phyloP scores from a whole-genome alignment of 352 stramenopile species.

The Aphanomyces stellatus region DNA sequence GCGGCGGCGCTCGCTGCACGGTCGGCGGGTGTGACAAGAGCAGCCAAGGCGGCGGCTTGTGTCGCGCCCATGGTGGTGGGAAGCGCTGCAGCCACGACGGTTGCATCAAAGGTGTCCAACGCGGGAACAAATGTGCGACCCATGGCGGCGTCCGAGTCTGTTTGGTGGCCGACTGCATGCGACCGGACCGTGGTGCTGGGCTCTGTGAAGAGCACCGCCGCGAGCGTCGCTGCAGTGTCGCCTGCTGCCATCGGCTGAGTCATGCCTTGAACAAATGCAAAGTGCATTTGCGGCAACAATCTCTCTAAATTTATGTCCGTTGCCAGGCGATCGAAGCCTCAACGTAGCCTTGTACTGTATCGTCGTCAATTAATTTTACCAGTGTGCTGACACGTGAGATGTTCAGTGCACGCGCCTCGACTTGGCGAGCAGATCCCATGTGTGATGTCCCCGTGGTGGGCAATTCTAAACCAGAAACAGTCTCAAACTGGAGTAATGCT shows the following conservation, averaged over 20 bases:
- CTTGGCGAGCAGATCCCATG: not conserved
- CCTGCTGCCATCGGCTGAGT: slow-evolving; percentile 81
- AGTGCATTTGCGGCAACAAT: slow-evolving; percentile 75
- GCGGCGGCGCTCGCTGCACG: slow-evolving; percentile 31
- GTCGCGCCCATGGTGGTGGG: slow-evolving; percentile 59
- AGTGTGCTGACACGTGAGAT: not conserved
- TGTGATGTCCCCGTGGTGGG: not conserved
- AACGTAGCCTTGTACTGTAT: too few relatives aligned
- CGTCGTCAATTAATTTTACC: too few relatives aligned
- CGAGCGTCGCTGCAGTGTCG: slow-evolving; percentile 66
- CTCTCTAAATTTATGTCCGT: too few relatives aligned
- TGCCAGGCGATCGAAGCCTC: too few relatives aligned
- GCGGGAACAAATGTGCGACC: slow-evolving; percentile 76
- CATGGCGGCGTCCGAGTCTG: slow-evolving; percentile 80
- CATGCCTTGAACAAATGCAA: slow-evolving; percentile 81
- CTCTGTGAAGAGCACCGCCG: slow-evolving; percentile 79
- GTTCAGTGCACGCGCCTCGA: not conserved
- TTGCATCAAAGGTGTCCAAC: slow-evolving; percentile 70
- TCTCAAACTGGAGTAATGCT: not conserved
- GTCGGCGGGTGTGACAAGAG: slow-evolving; percentile 39
- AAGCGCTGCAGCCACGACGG: slow-evolving; percentile 63
- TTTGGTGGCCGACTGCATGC: slow-evolving; percentile 70
- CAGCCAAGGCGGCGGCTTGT: slow-evolving; percentile 65
- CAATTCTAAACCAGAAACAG: too few relatives aligned
- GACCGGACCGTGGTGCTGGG: slow-evolving; percentile 67